Base-by-base conservation (phyloP, 2,329 filamentous ascomycete species). In the Aspergillus amoenus region DNA sequence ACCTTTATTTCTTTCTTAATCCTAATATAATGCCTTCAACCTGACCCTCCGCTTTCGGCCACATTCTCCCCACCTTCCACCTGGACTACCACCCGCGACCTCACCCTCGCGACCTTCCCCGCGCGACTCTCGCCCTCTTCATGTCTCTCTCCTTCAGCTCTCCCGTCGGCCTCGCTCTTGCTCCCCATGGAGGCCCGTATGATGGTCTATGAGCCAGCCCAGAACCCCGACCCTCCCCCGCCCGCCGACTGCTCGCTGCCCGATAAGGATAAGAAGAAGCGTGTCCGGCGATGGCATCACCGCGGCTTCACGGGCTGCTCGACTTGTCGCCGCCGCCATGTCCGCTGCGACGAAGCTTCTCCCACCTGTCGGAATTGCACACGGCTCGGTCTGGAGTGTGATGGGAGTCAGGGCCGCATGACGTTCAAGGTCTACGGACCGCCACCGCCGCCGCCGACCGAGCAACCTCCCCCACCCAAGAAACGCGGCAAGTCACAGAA, bases 221-320 rank as follows among this genome's bases (percentile, higher is more conserved):
- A 60, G 27, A 57, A 60, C 54, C 59, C 63, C 42, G 48, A 61
- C 30, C 40, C 64, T 9, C 49, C 40, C 43, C 46, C 61, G 47
- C 59, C 59, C 47, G 40, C 55, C 32, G 58, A 56, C 17, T 30
- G 52, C 43, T 50, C 55, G 9, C 51, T 55, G n/a, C 60, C 64
- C 48, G 61, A 68, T 46, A 64, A 65, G 15, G 61, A 68, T 46
- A 64, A 65, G 15, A 64, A 66, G 44, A 73, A 72, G 57, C 70
- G 71, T 53, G 68, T 72, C 46, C 71, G 71, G 24, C 65, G 70
- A 64, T 76, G 74, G 74, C 74, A 76, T 61, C 73, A 75, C 45
- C 72, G 74, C 32, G 73, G 73, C 8, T 76, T 76, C 52, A 76
- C 74, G 1, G 74, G 74, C 9, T 77, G 74, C 55, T 71, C 71